These are phyloP conservation scores for Porogramme epimiltina DNA, from an alignment of 1,284 basidiomycete genomes.

Conservation along the genomic window DNA sequence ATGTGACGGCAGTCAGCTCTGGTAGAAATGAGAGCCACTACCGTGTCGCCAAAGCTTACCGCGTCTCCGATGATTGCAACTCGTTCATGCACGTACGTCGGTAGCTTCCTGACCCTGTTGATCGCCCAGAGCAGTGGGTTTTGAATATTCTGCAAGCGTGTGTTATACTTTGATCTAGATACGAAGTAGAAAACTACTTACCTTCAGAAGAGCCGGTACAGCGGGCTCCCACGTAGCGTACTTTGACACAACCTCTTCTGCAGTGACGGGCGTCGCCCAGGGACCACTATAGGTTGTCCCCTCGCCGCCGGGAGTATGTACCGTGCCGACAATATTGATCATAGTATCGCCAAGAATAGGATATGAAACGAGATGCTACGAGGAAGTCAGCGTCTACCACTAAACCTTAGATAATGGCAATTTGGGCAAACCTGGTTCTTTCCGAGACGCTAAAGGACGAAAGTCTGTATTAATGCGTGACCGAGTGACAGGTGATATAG, in stretches of 20 bases:
- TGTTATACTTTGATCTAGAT: no score
- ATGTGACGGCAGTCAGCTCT: no score
- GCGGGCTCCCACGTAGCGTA: constrained; percentile 27
- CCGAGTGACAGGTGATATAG: neutral
- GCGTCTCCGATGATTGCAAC: constrained; percentile 40
- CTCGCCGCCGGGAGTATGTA: constrained; percentile 18
- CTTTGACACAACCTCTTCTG: constrained; percentile 4
- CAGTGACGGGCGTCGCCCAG: constrained; percentile 24
- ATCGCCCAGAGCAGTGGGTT: constrained; percentile 36
- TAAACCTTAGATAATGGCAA: neutral
- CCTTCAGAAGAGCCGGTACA: neutral
- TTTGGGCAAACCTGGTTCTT: constrained; percentile 18
- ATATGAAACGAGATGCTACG: constrained; percentile 8
- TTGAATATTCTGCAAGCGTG: constrained; percentile 30
- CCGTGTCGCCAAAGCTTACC: no score
- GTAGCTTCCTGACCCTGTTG: constrained; percentile 29
- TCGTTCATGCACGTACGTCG: constrained; percentile 25
- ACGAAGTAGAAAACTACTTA: neutral
- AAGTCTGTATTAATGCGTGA: neutral
- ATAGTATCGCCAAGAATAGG: constrained; percentile 6
- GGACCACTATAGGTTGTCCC: constrained; percentile 31
- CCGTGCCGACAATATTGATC: constrained; percentile 29
- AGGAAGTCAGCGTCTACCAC: neutral
- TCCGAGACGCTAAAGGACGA: neutral
- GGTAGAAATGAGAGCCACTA: neutral